These are phyloP conservation scores for Sugiyamaella qingdaonensis DNA, from an alignment of 805 yeast genomes.

Conservation along the genomic window DNA sequence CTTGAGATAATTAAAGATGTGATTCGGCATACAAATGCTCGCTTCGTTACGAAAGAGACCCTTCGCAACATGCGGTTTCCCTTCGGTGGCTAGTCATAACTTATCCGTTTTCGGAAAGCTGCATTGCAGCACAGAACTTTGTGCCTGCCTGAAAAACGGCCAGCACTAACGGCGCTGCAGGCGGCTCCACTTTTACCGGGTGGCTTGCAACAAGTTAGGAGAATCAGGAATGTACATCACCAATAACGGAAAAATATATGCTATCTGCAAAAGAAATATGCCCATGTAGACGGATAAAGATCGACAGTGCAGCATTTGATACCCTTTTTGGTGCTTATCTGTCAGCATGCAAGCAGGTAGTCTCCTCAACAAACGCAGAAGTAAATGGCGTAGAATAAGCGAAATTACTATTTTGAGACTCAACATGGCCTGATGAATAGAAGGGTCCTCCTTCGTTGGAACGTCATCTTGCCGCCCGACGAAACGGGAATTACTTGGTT, in stretches of 20 bases:
- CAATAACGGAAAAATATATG: background rate
- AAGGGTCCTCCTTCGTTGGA: no score
- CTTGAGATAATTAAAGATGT: no score
- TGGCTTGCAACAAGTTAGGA: background rate
- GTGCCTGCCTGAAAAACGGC: constrained; percentile 4
- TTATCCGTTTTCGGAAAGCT: background rate
- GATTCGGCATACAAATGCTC: no score
- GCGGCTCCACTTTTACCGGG: background rate
- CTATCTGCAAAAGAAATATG: background rate
- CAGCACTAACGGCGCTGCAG: constrained; percentile 2
- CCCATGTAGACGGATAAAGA: background rate
- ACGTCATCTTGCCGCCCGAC: no score
- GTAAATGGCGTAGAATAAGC: no score
- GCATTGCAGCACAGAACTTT: background rate
- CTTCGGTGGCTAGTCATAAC: no score
- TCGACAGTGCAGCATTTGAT: background rate
- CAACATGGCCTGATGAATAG: no score
- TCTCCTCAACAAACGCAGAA: background rate
- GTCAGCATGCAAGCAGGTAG: background rate
- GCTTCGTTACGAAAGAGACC: no score
- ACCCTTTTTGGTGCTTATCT: background rate
- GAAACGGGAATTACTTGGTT: no score
- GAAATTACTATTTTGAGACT: no score
- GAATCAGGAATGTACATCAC: background rate
- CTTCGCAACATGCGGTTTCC: no score